These are phyloP conservation scores for Corymbia calophylla DNA, from an alignment of 441 rosid genomes.

Conservation along the genomic window DNA sequence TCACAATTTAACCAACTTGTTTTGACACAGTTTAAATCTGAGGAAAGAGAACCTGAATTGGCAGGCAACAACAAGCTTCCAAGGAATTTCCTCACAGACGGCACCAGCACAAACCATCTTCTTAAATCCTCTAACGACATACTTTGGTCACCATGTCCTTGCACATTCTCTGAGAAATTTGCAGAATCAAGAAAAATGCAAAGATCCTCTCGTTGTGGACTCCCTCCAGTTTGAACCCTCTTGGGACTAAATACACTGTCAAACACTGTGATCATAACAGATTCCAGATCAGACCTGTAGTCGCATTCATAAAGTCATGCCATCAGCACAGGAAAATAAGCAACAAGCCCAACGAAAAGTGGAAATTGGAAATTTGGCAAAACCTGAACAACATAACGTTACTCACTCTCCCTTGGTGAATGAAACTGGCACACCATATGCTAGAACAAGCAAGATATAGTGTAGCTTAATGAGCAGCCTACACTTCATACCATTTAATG, in stretches of 20 bases:
- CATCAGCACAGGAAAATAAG: not conserved
- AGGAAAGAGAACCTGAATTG: conserved; percentile 39
- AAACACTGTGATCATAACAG: conserved; percentile 34
- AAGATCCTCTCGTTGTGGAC: conserved; percentile 26
- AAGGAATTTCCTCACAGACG: conserved; percentile 76
- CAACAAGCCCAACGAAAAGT: not conserved
- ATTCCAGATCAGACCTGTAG: conserved; percentile 68
- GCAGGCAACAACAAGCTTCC: conserved; percentile 66
- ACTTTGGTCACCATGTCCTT: conserved; percentile 27
- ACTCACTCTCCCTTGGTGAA: not conserved
- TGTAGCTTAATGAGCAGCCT: not conserved
- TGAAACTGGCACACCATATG: not conserved
- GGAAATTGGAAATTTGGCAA: not conserved
- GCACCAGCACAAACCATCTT: conserved; percentile 59
- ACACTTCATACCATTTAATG: not conserved
- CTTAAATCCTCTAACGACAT: conserved; percentile 79
- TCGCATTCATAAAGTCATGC: not conserved
- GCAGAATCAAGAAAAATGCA: conserved; percentile 51
- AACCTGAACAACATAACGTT: not conserved
- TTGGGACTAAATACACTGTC: conserved; percentile 30
- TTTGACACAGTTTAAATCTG: not conserved
- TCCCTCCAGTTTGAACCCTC: conserved; percentile 23
- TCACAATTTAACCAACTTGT: not conserved
- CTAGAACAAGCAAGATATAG: not conserved
- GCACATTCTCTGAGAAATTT: conserved; percentile 39